Percentiles rank a stretch among this genome's conserved stretches.
These are phyloP conservation scores for Salvia hispanica DNA, from an alignment of 257 asterid species.

Conservation along the genomic window DNA sequence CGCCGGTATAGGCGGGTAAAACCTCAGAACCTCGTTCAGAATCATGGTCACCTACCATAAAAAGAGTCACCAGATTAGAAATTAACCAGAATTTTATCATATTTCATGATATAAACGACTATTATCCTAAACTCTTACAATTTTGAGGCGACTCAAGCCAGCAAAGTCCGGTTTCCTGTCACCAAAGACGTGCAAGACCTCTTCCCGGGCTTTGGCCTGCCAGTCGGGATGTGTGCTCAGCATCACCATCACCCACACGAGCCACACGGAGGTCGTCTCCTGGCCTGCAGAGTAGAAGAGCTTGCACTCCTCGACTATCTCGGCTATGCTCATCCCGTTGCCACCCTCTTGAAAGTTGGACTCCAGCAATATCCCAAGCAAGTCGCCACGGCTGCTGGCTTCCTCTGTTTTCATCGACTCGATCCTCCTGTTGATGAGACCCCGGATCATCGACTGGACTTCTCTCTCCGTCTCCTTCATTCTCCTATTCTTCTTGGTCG, in stretches of 20 bases:
- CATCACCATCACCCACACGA: conserved; percentile 48
- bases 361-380: conserved; percentile 20
- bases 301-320: conserved; percentile 27
- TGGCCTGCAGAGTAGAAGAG: conserved; percentile 49
- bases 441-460: neutral
- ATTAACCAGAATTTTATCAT: no score
- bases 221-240: conserved; percentile 43
- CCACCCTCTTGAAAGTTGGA: conserved; percentile 19
- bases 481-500: conserved; percentile 33
- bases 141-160: conserved; percentile 45
- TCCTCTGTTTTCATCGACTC: neutral
- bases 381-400: neutral
- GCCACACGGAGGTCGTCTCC: conserved; percentile 44
- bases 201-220: conserved; percentile 52
- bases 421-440: conserved; percentile 1
- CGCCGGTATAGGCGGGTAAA: conserved; percentile 33
- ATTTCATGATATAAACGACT: no score
- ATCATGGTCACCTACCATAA: conserved; percentile 44
- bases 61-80: no score
- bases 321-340: conserved; percentile 13
- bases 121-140: conserved; percentile 33
- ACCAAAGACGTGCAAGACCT: conserved; percentile 41
- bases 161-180: conserved; percentile 33
- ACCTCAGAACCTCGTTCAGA: conserved; percentile 43
- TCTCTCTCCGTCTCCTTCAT: conserved; percentile 21